Base-by-base conservation (phyloP, 345 rosid species). In the Toxicodendron radicans region DNA sequence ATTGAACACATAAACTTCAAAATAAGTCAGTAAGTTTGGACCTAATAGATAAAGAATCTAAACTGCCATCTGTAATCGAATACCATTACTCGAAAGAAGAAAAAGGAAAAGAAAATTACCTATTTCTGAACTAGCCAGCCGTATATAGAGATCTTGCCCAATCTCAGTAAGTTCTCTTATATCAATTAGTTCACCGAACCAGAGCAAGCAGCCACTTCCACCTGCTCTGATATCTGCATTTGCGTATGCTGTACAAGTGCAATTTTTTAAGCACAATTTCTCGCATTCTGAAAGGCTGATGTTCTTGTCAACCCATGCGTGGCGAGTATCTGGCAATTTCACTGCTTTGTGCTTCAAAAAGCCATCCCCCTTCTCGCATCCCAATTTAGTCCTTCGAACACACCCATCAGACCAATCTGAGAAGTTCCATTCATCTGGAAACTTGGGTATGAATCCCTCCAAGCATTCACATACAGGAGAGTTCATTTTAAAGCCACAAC, bases 221-320 rank as follows among this genome's bases (percentile, higher is more conserved):
- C 68, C 63, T 9, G 8, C 70, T 21, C 21, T 54, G 52, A 78
- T 68, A 49, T 78, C 64, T n/a, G 69, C 57, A 57, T 57, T 70
- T 2, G 83, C 61, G 30, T 76, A 79, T 0, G 81, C 81, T 0
- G 77, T 74, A 60, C 85, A 83, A 27, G 83, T 76, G 41, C 85
- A 83, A 51, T 79, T 79, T 4, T 72, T 77, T 57, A 59, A 45
- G 30, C 85, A 79, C 33, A 23, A 6, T 38, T 38, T 35, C 52
- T 68, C 33, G 49, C 85, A 83, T n/a, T 76, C 77, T 23, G 7
- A 10, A 9, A 76, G 76, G 56, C 17, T 43, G 23, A 73, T 65
- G 65, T 71, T 62, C 49, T 53, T 57, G n/a, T 74, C 68, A 38
- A 24, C 54, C 78, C 66, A 52, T 21, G 69, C 41, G 52, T 32